Evolutionary conservation across 2,329 filamentous ascomycete genomes (phyloP).

Genomic region (Scopulariopsis brevicaulis): DNA sequence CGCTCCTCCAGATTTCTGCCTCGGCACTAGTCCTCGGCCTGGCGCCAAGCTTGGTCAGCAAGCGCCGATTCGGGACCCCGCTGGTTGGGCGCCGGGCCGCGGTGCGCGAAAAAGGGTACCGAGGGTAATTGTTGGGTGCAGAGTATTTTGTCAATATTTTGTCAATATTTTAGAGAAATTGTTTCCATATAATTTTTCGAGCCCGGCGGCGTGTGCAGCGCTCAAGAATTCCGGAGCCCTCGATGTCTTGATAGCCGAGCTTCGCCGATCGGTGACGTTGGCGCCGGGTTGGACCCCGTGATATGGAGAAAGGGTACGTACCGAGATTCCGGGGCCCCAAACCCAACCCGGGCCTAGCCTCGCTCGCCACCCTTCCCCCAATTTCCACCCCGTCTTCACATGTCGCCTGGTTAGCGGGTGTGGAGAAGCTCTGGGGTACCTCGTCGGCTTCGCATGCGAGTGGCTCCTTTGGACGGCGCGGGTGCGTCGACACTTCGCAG

Average conservation of each 20-base stretch:
- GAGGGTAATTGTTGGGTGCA: background rate
- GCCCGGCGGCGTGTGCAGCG: too few relatives aligned
- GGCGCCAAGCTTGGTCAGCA: background rate
- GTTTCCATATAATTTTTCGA: background rate
- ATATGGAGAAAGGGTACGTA: background rate
- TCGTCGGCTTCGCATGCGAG: too few relatives aligned
- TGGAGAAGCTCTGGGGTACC: too few relatives aligned
- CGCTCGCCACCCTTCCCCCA: too few relatives aligned
- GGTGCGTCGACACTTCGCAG: too few relatives aligned
- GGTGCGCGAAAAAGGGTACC: background rate
- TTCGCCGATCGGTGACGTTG: background rate
- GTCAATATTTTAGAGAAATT: too few relatives aligned
- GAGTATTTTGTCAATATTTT: background rate
- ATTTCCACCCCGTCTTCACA: background rate
- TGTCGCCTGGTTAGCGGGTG: background rate
- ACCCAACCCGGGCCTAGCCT: background rate
- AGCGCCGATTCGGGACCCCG: background rate
- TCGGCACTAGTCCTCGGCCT: conserved; percentile 4
- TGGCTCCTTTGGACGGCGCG: too few relatives aligned
- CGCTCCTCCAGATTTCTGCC: conserved; percentile 1
- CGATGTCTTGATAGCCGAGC: background rate
- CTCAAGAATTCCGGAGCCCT: background rate
- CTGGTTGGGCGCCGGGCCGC: background rate
- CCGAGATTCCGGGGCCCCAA: background rate
- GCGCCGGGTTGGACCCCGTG: background rate